Evolutionary conservation across 352 stramenopile genomes (phyloP), one percentile per base, ranked within the genome.

Genomic region (Nothophytophthora sp.): DNA sequence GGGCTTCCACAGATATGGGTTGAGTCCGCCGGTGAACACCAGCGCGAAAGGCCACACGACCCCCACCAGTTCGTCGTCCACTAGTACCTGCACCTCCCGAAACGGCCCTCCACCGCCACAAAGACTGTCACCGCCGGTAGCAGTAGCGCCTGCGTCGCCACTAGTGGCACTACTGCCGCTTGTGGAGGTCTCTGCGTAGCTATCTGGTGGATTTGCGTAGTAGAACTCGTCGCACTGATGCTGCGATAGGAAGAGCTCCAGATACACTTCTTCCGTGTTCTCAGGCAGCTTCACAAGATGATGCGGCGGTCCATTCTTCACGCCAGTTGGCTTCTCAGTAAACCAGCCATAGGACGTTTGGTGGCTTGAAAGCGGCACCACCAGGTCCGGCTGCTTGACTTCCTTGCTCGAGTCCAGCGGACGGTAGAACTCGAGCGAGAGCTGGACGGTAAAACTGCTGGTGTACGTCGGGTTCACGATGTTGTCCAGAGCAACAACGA

Each of bases 201-300:
- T 49, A 22, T 58, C 55, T 1, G 79, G 74, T 6, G 77, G 69
- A 33, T 92, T 92, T 2, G 70, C 55, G 58, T 91, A 92, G 50
- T 70, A 82, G 44, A 90, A 90, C 59, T 90, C 79, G 62, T 90
- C 79, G 50, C 79, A 90, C 44, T 86, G 73, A 52, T 90, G 79
- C 50, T 90, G 79, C 52, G 73, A 85, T 10, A 85, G 57, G 41
- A 86, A 86, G 33, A 90, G 50, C 44, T 90, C 79, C 19, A 90
- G 52, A 49, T 81, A 86, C 19, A 90, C 51, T 49, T 86, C 72
- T 23, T 85, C 79, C 0, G 76, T 81, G 61, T 87, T 90, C 32
- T 51, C 47, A 10, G 79, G 79, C 19, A 90, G 20, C 11, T 60
- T 53, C n/a, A 88, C 76, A 23, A 77, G 40, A 16, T 60, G 59